These are phyloP conservation scores for Penicillium sclerotiorum DNA, from an alignment of 2,329 filamentous ascomycete genomes.

Conservation along the genomic window DNA sequence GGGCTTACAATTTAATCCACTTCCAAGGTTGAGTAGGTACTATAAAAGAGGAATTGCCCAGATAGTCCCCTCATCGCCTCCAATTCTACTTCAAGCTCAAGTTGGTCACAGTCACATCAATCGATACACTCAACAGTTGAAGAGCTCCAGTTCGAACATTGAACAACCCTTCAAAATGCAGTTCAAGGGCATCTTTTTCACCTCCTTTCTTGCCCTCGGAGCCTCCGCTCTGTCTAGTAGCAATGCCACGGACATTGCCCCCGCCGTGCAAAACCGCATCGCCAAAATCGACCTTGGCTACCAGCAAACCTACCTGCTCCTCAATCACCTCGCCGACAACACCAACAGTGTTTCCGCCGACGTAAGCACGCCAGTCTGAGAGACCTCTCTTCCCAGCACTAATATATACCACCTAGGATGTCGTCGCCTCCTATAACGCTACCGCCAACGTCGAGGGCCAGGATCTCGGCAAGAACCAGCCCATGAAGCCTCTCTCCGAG, in stretches of 20 bases:
- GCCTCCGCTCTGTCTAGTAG: constrained; percentile 1
- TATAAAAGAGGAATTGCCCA: too few species aligned
- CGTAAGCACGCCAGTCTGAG: background rate
- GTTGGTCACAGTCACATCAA: too few species aligned
- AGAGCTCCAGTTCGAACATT: too few species aligned
- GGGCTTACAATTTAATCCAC: too few species aligned
- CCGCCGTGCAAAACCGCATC: constrained; percentile 9
- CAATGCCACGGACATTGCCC: constrained; percentile 12
- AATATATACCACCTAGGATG: background rate
- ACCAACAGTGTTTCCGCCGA: constrained; percentile 1
- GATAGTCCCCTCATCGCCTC: too few species aligned
- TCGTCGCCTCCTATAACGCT: constrained; percentile 8
- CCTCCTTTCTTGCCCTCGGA: constrained; percentile 8
- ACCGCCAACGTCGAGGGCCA: constrained; percentile 4
- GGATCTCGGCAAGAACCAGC: constrained; percentile 9
- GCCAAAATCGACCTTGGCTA: constrained; percentile 12
- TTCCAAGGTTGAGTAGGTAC: too few species aligned
- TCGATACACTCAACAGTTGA: too few species aligned
- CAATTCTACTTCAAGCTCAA: too few species aligned
- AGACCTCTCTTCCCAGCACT: background rate
- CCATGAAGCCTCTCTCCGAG: constrained; percentile 7
- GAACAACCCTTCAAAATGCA: constrained; percentile 9
- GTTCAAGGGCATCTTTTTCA: constrained; percentile 10
- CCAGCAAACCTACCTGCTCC: constrained; percentile 9
- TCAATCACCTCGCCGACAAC: constrained; percentile 8